Evolutionary conservation across 148 eudicot species (phyloP), one percentile per base, ranked within the genome.

Genomic region (Dianthus caryophyllus): DNA sequence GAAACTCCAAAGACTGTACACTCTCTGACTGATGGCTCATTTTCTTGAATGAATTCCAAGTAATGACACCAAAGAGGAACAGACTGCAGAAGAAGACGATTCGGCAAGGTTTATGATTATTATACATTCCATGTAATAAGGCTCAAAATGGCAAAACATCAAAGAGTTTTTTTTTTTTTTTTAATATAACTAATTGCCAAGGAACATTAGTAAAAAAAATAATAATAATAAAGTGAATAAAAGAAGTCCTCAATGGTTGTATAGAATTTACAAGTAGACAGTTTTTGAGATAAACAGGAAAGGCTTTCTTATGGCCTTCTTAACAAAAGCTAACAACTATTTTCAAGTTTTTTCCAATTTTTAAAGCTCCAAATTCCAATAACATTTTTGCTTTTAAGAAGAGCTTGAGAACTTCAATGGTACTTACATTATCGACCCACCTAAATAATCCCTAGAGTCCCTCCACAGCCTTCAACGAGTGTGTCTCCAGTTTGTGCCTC

Each of bases 31-130:
- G 83, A 83, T n/a, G 87, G 85, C 29, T 94, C 96, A 69, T 80
- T 71, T 52, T 90, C 92, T 86, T 78, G 86, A 21, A 90, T 68
- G 80, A 86, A 94, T 69, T 81, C 80, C 66, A 88, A 51, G 77
- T 86, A 94, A 73, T 88, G 97, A 72, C 96, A 86, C 97, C 97
- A 90, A 14, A 94, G 79, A 50, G 84, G 70, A 57, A 94, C 86
- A 69, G 96, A 90, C 97, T 94, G 92, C 87, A 76, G 5, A 39
- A 36, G 50, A 53, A 76, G 51, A n/a, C n/a, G n/a, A n/a, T n/a
- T n/a, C n/a, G n/a, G 41, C 65, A 72, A 43, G 21, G 67, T 29
- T 11, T 12, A 29, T 29, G 59, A 33, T 33, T 56, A 66, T 60
- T 26, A 36, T 64, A 26, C 41, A 24, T 18, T 38, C 33, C 56